A percentile compares a stretch with the other conserved stretches of the same genome.
phyloP scores from a whole-genome alignment of 306 rosid species.

The Pachyrhizus erosus region DNA sequence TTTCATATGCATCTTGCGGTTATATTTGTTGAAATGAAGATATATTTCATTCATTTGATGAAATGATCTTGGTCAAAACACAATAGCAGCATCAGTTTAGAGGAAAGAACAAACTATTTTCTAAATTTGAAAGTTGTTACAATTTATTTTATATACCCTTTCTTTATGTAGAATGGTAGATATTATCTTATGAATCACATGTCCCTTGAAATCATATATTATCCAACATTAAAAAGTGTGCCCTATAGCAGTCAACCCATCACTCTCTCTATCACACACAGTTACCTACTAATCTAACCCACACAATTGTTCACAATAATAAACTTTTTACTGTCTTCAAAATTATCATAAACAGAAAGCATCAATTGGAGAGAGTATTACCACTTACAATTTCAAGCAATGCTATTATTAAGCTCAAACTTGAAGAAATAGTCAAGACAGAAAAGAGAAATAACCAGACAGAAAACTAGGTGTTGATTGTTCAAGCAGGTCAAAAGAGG shows the following conservation, averaged over 20 bases:
- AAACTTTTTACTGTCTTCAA: not conserved
- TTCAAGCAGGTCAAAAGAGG: not conserved
- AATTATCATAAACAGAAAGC: conserved; percentile 18
- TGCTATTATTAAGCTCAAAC: not conserved
- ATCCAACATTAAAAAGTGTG: not conserved
- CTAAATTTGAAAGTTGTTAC: not conserved
- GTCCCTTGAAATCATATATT: conserved; percentile 1
- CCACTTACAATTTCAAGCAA: not conserved
- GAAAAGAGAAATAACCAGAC: not conserved
- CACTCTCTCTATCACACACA: not conserved
- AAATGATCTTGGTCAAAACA: not conserved
- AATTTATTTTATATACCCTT: not conserved
- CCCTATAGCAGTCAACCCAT: conserved; percentile 1
- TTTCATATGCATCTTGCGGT: conserved; percentile 50
- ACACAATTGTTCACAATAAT: not conserved
- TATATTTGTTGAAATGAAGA: conserved; percentile 62
- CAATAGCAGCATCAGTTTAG: not conserved
- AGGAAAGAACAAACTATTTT: not conserved
- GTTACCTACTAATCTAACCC: conserved; percentile 1
- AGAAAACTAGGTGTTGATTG: conserved; percentile 2
- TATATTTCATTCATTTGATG: conserved; percentile 63
- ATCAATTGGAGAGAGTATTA: conserved; percentile 2
- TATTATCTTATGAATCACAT: conserved; percentile 4
- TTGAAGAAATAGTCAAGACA: conserved; percentile 4
- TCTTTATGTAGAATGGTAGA: not conserved